Conservation (phyloP, 148 eudicot genomes). For the Nyssa sinensis region DNA sequence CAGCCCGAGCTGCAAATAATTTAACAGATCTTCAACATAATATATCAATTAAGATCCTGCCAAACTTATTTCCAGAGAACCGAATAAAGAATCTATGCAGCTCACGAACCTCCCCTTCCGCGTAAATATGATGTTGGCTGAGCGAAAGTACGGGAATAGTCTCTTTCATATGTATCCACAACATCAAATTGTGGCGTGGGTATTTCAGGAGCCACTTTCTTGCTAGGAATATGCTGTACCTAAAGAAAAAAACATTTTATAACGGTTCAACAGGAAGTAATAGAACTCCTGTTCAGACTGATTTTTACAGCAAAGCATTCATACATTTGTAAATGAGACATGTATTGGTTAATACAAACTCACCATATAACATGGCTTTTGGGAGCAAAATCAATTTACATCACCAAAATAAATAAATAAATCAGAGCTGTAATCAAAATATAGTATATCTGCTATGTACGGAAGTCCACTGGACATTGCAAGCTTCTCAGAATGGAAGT, state of each 20-base stretch:
- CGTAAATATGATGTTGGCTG: conserved; percentile 90
- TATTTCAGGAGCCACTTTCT: conserved; percentile 77
- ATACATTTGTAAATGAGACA: neutral
- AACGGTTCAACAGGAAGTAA: neutral
- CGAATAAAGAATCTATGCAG: neutral
- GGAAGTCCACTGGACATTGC: too few relatives aligned
- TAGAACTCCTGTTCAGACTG: neutral
- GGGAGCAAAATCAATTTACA: neutral
- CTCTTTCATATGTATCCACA: conserved; percentile 96
- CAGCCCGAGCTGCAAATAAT: conserved; percentile 71
- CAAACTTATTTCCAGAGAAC: neutral
- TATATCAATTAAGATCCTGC: neutral
- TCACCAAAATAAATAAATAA: neutral
- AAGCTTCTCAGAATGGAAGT: too few relatives aligned
- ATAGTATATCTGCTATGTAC: neutral
- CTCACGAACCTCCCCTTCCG: conserved; percentile 86
- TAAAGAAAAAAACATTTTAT: conserved; percentile 16
- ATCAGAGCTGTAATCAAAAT: neutral
- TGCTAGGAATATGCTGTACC: conserved; percentile 67
- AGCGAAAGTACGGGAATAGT: conserved; percentile 69
- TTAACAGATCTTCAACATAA: conserved; percentile 16
- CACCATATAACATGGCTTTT: neutral
- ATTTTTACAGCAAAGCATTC: neutral
- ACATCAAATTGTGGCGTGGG: conserved; percentile 81
- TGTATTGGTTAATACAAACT: too few relatives aligned